Evolutionary conservation across 768 basidiomycete species (phyloP).

Genomic region (Dacryopinax primogenitus): DNA sequence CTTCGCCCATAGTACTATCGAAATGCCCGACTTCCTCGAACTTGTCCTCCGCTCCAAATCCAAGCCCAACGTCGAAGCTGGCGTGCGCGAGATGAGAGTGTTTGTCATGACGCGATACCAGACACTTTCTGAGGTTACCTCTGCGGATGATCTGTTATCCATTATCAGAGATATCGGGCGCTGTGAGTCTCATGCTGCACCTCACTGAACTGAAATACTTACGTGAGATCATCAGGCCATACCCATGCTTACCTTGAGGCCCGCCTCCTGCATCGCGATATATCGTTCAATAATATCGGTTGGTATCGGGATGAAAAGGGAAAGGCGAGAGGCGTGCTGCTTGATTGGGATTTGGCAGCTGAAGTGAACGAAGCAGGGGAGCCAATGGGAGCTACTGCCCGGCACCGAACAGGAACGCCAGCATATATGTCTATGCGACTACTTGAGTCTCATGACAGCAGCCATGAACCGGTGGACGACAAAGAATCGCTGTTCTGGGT

Average conservation of each 20-base stretch:
- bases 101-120: neutral
- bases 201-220: neutral
- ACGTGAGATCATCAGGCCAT: neutral
- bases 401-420: neutral
- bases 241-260: neutral
- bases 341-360: neutral
- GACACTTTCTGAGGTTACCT: neutral
- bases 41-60: neutral
- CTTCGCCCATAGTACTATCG: neutral
- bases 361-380: neutral
- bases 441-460: neutral
- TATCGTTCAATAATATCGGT: neutral
- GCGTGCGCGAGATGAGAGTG: neutral
- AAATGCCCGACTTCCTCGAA: neutral
- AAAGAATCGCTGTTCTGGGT: neutral
- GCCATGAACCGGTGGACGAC: neutral
- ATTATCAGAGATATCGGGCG: neutral
- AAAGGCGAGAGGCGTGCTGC: neutral
- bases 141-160: neutral
- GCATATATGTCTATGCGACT: neutral
- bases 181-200: neutral
- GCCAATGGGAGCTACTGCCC: neutral
- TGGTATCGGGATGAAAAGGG: neutral
- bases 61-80: neutral
- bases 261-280: neutral